Evolutionary conservation across 2,329 filamentous ascomycete genomes (phyloP).

Genomic region (Talaromyces amestolkiae): DNA sequence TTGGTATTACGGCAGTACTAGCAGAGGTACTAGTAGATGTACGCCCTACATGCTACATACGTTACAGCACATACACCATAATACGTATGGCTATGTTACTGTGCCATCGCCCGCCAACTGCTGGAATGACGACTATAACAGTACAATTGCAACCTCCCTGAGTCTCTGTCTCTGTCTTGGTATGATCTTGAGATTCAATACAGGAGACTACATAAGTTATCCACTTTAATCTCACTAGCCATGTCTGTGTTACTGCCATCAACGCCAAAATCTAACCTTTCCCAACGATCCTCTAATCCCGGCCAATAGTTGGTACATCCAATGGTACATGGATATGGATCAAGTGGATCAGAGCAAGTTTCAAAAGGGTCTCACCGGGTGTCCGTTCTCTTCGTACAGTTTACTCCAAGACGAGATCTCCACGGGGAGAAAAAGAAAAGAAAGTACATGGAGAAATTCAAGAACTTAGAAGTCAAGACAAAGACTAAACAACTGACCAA

Average conservation of each 20-base stretch:
- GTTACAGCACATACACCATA: not conserved
- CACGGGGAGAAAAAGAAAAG: slow-evolving; percentile 1
- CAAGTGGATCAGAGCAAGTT: not conserved
- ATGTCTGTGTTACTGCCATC: slow-evolving; percentile 1
- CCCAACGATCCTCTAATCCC: slow-evolving; percentile 8
- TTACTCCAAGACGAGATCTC: not conserved
- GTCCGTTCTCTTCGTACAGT: not conserved
- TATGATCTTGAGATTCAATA: not conserved
- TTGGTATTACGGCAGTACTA: not conserved
- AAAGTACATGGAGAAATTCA: not conserved
- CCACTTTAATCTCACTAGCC: slow-evolving; percentile 5
- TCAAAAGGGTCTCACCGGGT: slow-evolving; percentile 12
- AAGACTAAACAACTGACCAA: not conserved
- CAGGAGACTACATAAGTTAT: not conserved
- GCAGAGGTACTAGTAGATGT: not conserved
- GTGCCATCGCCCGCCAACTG: slow-evolving; percentile 1
- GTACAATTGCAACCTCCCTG: not conserved
- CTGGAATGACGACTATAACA: not conserved
- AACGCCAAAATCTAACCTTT: slow-evolving; percentile 6
- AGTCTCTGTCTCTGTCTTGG: not conserved
- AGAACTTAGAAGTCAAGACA: not conserved
- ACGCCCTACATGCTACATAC: not conserved
- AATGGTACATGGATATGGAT: not conserved
- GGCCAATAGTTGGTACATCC: slow-evolving; percentile 3
- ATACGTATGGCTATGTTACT: not conserved